Evolutionary conservation across 495 filamentous ascomycete species (phyloP).

Genomic region (Podospora australis): DNA sequence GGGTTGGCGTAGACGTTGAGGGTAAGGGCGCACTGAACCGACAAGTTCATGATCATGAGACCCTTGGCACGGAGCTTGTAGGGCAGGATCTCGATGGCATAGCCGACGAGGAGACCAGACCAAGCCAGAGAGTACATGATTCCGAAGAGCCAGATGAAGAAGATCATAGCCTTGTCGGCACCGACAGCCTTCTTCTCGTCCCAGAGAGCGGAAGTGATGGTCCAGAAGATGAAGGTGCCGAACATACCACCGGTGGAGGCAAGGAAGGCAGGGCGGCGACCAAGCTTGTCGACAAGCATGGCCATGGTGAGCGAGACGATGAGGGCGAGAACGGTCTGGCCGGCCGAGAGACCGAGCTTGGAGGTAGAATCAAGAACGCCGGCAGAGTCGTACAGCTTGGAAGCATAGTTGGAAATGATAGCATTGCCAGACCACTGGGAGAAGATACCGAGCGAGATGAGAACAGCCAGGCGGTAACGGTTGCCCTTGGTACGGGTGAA

Average conservation of each 20-base stretch:
- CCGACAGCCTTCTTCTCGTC: constrained; percentile 32
- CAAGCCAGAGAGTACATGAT: constrained; percentile 55
- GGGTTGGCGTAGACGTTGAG: constrained; percentile 57
- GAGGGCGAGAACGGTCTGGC: constrained; percentile 45
- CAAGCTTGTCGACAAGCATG: constrained; percentile 54
- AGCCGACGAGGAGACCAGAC: constrained; percentile 59
- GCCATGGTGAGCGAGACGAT: constrained; percentile 50
- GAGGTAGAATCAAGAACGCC: constrained; percentile 47
- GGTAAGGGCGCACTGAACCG: constrained; percentile 44
- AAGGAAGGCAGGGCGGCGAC: constrained; percentile 54
- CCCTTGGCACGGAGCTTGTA: constrained; percentile 62
- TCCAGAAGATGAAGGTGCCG: constrained; percentile 53
- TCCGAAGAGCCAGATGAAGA: constrained; percentile 51
- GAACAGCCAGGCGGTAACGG: constrained; percentile 53
- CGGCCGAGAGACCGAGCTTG: constrained; percentile 47
- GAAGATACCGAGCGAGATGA: constrained; percentile 55
- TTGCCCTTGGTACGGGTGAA: constrained; percentile 66
- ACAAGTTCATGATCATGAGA: constrained; percentile 48
- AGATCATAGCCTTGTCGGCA: constrained; percentile 45
- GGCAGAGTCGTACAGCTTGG: constrained; percentile 49
- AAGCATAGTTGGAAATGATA: constrained; percentile 59
- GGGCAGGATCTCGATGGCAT: constrained; percentile 64
- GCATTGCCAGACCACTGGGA: constrained; percentile 67
- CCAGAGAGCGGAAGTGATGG: constrained; percentile 34
- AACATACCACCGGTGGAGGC: constrained; percentile 55